phyloP scores from a whole-genome alignment of 2,329 filamentous ascomycete genomes.

The Neofusicoccum cordaticola region DNA sequence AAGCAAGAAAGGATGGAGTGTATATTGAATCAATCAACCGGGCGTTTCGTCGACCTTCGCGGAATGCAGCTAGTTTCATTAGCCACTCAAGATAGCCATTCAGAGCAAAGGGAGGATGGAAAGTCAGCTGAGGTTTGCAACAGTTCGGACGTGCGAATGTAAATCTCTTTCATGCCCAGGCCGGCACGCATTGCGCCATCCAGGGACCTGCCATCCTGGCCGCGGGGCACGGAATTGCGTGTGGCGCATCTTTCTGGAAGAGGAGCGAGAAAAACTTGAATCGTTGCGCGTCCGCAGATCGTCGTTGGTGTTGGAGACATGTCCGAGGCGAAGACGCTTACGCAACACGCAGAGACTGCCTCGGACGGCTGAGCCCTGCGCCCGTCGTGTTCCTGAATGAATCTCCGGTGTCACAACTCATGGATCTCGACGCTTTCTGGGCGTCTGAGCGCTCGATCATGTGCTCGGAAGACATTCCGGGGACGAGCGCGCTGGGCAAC shows the following conservation, averaged over 20 bases:
- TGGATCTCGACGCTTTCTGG: neutral
- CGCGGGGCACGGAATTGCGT: neutral
- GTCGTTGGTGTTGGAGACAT: neutral
- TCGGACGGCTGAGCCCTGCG: neutral
- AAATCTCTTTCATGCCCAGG: neutral
- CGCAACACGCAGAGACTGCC: neutral
- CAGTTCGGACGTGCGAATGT: neutral
- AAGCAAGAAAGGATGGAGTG: neutral
- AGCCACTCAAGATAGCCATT: neutral
- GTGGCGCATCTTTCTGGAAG: neutral
- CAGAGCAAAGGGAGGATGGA: neutral
- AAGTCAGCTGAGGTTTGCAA: neutral
- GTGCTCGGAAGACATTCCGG: slow-evolving; percentile 5
- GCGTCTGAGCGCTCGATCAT: neutral
- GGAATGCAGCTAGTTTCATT: neutral
- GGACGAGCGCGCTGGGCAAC: neutral
- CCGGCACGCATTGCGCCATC: slow-evolving; percentile 3
- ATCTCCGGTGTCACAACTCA: slow-evolving; percentile 13
- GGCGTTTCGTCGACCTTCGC: neutral
- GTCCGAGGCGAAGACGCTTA: neutral
- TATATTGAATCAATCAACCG: neutral
- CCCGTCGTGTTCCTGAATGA: neutral
- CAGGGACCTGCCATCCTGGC: neutral
- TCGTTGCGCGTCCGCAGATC: neutral
- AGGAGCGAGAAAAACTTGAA: neutral